Percentiles rank a stretch among this genome's conserved stretches.
Evolutionary conservation across 2,329 filamentous ascomycete genomes (phyloP).

Genomic region (Pseudocercospora fijiensis): DNA sequence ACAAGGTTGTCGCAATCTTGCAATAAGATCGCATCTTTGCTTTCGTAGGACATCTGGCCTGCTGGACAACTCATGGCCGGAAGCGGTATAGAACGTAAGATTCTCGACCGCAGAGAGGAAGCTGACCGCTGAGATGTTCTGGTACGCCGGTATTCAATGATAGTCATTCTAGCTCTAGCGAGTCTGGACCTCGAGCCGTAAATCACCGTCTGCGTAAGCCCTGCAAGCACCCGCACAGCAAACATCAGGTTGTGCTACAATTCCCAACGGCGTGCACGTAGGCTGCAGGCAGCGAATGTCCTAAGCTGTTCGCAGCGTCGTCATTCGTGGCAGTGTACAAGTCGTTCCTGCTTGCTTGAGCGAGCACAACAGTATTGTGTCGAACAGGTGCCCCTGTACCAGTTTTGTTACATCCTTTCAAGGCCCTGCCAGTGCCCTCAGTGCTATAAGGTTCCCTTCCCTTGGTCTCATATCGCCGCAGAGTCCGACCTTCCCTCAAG

Average conservation of each 20-base stretch:
- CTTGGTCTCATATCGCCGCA: not conserved
- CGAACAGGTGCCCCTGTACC: not conserved
- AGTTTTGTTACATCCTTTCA: not conserved
- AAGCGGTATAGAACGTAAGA: not conserved
- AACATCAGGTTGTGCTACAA: not conserved
- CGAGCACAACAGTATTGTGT: not conserved
- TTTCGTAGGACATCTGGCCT: not conserved
- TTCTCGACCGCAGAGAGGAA: not conserved
- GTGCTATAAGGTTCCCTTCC: not conserved
- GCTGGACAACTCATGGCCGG: not conserved
- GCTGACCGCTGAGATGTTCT: not conserved
- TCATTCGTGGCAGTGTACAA: not conserved
- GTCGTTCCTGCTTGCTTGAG: slow-evolving; percentile 2
- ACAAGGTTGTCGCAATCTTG: not conserved
- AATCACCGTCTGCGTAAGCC: not conserved
- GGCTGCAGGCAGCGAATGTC: not conserved
- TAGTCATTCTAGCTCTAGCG: not conserved
- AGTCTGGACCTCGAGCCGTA: not conserved
- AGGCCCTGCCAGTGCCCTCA: not conserved
- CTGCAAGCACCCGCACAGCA: slow-evolving; percentile 5
- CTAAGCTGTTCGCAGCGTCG: not conserved
- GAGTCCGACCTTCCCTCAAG: not conserved
- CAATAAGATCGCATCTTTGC: not conserved
- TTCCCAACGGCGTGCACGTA: not conserved
- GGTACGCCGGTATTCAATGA: not conserved